Evolutionary conservation across 306 rosid species (phyloP).

Genomic region (Gastrolobium villosum): DNA sequence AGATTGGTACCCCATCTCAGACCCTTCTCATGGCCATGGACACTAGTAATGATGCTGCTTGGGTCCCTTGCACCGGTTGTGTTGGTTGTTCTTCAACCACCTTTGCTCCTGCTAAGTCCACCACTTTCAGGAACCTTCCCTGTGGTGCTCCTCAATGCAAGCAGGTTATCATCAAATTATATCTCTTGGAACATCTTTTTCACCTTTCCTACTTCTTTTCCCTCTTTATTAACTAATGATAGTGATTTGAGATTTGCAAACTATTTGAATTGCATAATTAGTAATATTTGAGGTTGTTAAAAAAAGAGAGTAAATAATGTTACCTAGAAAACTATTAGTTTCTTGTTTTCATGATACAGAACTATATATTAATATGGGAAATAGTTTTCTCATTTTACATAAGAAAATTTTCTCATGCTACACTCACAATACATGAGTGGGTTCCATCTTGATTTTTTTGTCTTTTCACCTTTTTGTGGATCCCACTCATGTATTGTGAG

Average conservation of each 20-base stretch:
- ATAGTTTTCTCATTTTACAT: no score
- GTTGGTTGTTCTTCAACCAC: conserved; percentile 68
- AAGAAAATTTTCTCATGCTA: no score
- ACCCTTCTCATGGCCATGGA: conserved; percentile 85
- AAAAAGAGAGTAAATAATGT: neutral
- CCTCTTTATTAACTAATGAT: neutral
- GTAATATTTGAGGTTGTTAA: neutral
- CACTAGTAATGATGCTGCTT: conserved; percentile 87
- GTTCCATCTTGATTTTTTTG: no score
- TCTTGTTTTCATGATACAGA: neutral
- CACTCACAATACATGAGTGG: no score
- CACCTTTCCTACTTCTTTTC: neutral
- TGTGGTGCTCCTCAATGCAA: conserved; percentile 78
- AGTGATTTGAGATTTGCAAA: neutral
- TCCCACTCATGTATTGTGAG: no score
- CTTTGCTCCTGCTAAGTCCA: conserved; percentile 65
- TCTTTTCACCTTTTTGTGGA: no score
- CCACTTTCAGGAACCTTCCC: conserved; percentile 55
- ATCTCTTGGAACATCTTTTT: neutral
- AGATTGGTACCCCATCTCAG: conserved; percentile 86
- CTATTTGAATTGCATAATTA: neutral
- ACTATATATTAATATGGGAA: no score
- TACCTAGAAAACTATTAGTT: neutral
- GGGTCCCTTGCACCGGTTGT: conserved; percentile 89
- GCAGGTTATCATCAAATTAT: conserved; percentile 60